A percentile compares a stretch with the other conserved stretches of the same genome.
Evolutionary conservation across 139 green algal species (phyloP).

Genomic region (Chlorella sp.): DNA sequence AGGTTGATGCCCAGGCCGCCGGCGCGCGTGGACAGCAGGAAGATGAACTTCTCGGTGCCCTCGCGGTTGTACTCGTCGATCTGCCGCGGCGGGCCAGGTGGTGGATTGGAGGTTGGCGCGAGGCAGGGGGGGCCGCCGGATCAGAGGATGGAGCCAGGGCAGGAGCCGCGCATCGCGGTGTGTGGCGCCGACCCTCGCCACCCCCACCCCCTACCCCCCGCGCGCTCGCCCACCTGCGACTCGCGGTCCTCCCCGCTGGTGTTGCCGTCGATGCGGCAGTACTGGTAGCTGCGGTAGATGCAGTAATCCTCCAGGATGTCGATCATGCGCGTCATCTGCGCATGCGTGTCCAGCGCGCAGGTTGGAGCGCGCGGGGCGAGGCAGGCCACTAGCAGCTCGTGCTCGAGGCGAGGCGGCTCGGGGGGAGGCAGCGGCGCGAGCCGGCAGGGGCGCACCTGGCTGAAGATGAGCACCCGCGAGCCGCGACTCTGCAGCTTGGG

Average conservation of each 20-base stretch:
- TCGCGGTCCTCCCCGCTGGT: slow-evolving; percentile 94
- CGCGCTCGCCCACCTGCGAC: too few species aligned
- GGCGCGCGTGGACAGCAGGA: slow-evolving; percentile 95
- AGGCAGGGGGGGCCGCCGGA: too few species aligned
- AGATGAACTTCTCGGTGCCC: slow-evolving; percentile 91
- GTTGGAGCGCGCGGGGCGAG: background rate
- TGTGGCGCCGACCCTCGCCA: too few species aligned
- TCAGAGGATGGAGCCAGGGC: too few species aligned
- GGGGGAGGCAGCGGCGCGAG: too few species aligned
- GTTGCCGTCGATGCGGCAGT: slow-evolving; percentile 98
- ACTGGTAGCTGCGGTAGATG: slow-evolving; percentile 78
- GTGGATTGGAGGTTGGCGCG: too few species aligned
- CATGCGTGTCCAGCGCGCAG: too few species aligned
- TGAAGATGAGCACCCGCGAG: slow-evolving; percentile 92
- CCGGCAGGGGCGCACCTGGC: slow-evolving; percentile 47
- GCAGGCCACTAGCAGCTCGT: background rate
- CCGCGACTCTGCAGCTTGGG: slow-evolving; percentile 77
- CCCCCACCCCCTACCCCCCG: too few species aligned
- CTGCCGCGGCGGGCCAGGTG: too few species aligned
- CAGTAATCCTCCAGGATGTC: slow-evolving; percentile 98
- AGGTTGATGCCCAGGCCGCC: slow-evolving; percentile 98
- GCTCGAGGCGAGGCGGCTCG: too few species aligned
- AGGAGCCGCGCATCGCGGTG: too few species aligned
- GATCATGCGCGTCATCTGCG: slow-evolving; percentile 96
- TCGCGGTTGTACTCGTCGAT: slow-evolving; percentile 45